A percentile compares a stretch with the other conserved stretches of the same genome.
Conservation (phyloP, 352 stramenopile species). For the Pythium oligandrum region DNA sequence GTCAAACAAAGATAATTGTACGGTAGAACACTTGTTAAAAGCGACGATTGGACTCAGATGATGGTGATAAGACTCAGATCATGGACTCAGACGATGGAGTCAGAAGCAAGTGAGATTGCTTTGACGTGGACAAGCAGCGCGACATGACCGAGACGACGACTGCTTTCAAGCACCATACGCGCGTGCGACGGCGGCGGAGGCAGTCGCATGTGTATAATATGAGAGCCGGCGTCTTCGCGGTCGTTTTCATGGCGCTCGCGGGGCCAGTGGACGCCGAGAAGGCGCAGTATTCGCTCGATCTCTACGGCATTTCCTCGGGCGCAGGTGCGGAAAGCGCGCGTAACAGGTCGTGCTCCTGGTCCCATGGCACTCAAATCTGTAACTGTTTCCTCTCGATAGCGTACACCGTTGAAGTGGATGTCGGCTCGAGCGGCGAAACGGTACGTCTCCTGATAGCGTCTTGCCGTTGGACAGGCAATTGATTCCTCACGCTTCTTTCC, state of each 20-base stretch:
- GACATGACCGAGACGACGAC: too few species aligned
- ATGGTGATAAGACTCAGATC: background rate
- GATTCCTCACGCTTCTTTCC: background rate
- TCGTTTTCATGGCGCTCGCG: background rate
- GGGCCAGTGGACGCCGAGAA: constrained; percentile 16
- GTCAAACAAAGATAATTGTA: too few species aligned
- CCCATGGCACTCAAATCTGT: too few species aligned
- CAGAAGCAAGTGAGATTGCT: background rate
- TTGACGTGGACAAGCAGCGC: too few species aligned
- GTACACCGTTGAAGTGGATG: constrained; percentile 26
- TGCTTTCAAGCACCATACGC: too few species aligned
- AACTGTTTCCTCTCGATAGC: constrained; percentile 6
- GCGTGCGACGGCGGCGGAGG: background rate
- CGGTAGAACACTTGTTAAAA: too few species aligned
- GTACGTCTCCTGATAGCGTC: background rate
- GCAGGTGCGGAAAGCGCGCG: constrained; percentile 13
- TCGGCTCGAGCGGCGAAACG: constrained; percentile 16
- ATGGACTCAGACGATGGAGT: constrained; percentile 7
- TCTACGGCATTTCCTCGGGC: constrained; percentile 28
- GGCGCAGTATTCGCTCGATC: constrained; percentile 26
- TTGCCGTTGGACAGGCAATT: too few species aligned
- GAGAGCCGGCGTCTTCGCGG: too few species aligned
- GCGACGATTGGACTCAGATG: constrained; percentile 3
- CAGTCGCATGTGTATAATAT: too few species aligned
- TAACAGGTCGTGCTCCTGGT: too few species aligned